Percentiles rank a stretch among this genome's conserved stretches.
These are phyloP conservation scores for Fusarium sp. DNA, from an alignment of 2,329 filamentous ascomycete genomes.

Conservation along the genomic window DNA sequence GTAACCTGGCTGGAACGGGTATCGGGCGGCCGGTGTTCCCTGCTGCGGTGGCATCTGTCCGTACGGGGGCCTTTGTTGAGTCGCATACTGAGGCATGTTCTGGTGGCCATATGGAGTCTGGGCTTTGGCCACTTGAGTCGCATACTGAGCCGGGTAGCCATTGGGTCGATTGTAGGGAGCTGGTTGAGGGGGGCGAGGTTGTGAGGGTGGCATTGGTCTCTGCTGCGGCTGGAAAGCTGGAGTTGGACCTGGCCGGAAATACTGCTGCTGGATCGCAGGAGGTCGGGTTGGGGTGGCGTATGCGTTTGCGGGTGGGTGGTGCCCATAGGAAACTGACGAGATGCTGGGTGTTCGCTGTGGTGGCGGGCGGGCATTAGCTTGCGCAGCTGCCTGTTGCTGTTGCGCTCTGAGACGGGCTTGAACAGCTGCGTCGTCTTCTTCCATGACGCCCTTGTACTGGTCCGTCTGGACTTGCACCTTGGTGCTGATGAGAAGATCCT, in stretches of 20 bases:
- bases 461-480: conserved; percentile 78
- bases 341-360: conserved; percentile 52
- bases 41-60: conserved; percentile 53
- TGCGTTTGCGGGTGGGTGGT: conserved; percentile 56
- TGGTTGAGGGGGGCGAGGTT: conserved; percentile 53
- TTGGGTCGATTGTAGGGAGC: conserved; percentile 63
- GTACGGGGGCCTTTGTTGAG: conserved; percentile 58
- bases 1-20: conserved; percentile 52
- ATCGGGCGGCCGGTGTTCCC: conserved; percentile 56
- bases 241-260: conserved; percentile 52
- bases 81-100: conserved; percentile 59
- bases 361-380: conserved; percentile 50
- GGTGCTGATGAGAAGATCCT: conserved; percentile 83
- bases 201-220: conserved; percentile 47
- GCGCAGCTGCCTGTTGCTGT: conserved; percentile 47
- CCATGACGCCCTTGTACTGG: conserved; percentile 82
- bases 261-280: conserved; percentile 57
- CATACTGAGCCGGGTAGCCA: conserved; percentile 58
- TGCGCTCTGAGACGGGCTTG: conserved; percentile 60
- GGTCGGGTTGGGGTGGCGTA: conserved; percentile 61
- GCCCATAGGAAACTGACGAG: conserved; percentile 54
- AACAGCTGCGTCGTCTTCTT: conserved; percentile 78
- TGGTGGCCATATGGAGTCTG: conserved; percentile 64
- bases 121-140: conserved; percentile 62
- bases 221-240: conserved; percentile 58